Evolutionary conservation across 139 green algal genomes (phyloP), one percentile per base, ranked within the genome.

Genomic region (Chlorella vulgaris): DNA sequence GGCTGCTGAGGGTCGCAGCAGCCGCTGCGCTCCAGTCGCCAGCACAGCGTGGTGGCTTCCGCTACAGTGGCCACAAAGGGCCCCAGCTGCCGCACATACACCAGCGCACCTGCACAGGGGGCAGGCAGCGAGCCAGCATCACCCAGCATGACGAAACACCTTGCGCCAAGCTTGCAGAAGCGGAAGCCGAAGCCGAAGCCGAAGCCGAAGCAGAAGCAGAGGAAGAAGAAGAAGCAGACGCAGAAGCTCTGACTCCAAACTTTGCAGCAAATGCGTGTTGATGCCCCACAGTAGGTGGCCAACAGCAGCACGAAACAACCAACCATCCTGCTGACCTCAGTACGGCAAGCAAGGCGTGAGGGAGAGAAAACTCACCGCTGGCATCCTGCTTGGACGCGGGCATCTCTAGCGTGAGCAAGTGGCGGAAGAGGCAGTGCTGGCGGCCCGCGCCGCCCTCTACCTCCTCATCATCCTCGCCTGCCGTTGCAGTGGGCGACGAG

Each of bases 1-100:
- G 35, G 58, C 76, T 79, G 69, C 60, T 35, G 38, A 28, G n/a
- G 73, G 31, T 77, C 68, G 1, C 42, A n/a, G n/a, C 38, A 21
- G 3, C 33, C 61, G n/a, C 74, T 76, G 80, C 84, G 83, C 63
- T 92, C 86, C 35, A 92, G 78, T 22, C 79, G 86, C 88, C 88
- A 92, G 84, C 88, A 92, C 29, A 92, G 76, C 29, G 74, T 86
- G 29, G 86, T 74, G 29, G 84, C 74, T 78, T 82, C 78, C 26
- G 78, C 86, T 29, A 83, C 51, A 21, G 68, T 84, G 50, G 84
- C 86, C 28, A 80, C 67, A 62, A 91, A 88, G 36, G 88, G 88
- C 1, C 88, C 88, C 65, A 92, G 78, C 53, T 91, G 81, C 7
- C 81, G 79, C 8, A 91, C 42, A 28, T 61, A 68, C 22, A 92